Conservation (phyloP, 164 flowering plant species). For the Vitis rotundifolia region DNA sequence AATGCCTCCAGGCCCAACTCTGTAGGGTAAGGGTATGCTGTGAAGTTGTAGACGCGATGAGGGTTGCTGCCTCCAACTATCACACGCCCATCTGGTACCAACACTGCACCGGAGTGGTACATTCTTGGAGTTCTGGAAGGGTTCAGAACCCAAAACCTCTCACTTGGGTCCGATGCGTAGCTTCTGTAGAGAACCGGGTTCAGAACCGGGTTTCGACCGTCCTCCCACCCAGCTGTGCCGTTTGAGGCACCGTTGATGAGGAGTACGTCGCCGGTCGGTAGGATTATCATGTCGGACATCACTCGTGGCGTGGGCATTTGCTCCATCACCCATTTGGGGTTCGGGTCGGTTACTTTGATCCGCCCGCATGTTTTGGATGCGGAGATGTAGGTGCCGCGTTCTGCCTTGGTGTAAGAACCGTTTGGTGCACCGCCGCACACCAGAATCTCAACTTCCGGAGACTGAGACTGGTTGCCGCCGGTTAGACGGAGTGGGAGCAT, state of each 20-base stretch:
- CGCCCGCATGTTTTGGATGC: constrained; percentile 76
- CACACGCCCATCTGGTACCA: constrained; percentile 73
- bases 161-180: constrained; percentile 22
- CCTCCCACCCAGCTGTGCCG: constrained; percentile 90
- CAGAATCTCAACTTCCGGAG: constrained; percentile 60
- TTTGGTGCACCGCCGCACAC: constrained; percentile 78
- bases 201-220: constrained; percentile 48
- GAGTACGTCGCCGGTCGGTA: constrained; percentile 72
- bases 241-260: constrained; percentile 70
- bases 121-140: constrained; percentile 56
- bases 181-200: constrained; percentile 64
- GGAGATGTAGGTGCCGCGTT: constrained; percentile 20
- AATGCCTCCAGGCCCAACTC: constrained; percentile 81
- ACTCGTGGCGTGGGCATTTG: constrained; percentile 76
- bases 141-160: constrained; percentile 46
- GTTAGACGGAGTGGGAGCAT: constrained; percentile 52
- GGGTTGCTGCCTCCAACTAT: constrained; percentile 96
- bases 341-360: constrained; percentile 45
- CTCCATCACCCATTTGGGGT: constrained; percentile 74
- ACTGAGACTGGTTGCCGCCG: neutral
- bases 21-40: constrained; percentile 52
- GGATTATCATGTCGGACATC: constrained; percentile 73
- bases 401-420: constrained; percentile 43
- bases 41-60: constrained; percentile 59
- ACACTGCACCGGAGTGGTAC: constrained; percentile 78